Evolutionary conservation across 1,139 yeast species (phyloP).

Genomic region (Candida buenavistaensis): DNA sequence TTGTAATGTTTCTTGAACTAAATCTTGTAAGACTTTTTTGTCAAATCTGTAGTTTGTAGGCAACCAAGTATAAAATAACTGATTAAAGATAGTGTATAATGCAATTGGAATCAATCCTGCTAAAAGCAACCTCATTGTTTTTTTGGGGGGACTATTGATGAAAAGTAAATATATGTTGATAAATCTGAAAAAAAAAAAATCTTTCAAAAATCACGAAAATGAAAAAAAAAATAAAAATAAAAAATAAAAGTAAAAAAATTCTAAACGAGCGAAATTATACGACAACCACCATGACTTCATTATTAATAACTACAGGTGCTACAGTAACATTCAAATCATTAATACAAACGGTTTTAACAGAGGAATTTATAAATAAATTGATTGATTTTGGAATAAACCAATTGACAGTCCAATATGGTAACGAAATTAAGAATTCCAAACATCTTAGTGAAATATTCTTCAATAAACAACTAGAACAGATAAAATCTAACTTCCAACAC

Average conservation of each 20-base stretch:
- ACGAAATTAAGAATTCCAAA: constrained; percentile 31
- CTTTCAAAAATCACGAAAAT: not conserved
- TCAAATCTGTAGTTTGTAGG: constrained; percentile 68
- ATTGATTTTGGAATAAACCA: constrained; percentile 32
- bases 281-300: constrained; percentile 9
- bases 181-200: too few relatives aligned
- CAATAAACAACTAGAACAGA: constrained; percentile 18
- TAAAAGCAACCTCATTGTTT: constrained; percentile 22
- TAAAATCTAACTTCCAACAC: too few relatives aligned
- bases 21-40: constrained; percentile 42
- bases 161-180: too few relatives aligned
- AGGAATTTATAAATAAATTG: constrained; percentile 36
- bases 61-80: constrained; percentile 60
- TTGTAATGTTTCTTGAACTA: constrained; percentile 53
- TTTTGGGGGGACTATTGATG: too few relatives aligned
- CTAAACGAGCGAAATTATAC: constrained; percentile 7
- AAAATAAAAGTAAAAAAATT: constrained; percentile 1
- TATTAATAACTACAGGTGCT: constrained; percentile 66
- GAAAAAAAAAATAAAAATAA: constrained; percentile 1
- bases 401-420: constrained; percentile 72
- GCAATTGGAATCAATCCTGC: constrained; percentile 22
- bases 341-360: constrained; percentile 39
- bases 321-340: constrained; percentile 72
- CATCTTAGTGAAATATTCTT: constrained; percentile 28
- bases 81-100: constrained; percentile 36